These are phyloP conservation scores for Candida oleophila DNA, from an alignment of 805 yeast genomes.

Conservation along the genomic window DNA sequence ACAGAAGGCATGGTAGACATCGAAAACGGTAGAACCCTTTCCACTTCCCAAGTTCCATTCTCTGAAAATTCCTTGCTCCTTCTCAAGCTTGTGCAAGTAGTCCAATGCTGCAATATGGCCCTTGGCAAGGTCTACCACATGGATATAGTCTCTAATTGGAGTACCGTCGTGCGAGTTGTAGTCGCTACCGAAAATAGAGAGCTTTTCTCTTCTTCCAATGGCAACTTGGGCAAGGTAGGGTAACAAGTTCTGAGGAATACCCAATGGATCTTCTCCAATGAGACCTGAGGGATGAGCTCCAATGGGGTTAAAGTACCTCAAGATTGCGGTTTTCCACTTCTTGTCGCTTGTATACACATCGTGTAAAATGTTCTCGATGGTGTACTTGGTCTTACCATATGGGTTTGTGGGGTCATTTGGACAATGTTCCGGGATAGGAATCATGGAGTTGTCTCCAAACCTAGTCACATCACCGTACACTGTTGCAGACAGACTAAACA, in stretches of 20 bases:
- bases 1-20: constrained; percentile 64
- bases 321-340: constrained; percentile 54
- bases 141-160: constrained; percentile 79
- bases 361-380: constrained; percentile 60
- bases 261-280: constrained; percentile 79
- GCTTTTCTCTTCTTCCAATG: constrained; percentile 62
- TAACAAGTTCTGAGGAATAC: constrained; percentile 72
- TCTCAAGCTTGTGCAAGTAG: constrained; percentile 39
- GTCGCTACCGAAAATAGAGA: constrained; percentile 70
- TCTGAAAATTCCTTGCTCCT: constrained; percentile 51
- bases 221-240: constrained; percentile 81
- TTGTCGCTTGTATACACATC: constrained; percentile 51
- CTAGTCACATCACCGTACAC: constrained; percentile 82
- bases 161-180: constrained; percentile 75
- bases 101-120: constrained; percentile 75
- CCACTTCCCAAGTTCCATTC: constrained; percentile 89
- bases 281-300: constrained; percentile 84
- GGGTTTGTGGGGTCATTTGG: constrained; percentile 77
- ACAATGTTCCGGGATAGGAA: constrained; percentile 77
- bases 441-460: constrained; percentile 54
- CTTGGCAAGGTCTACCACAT: constrained; percentile 74
- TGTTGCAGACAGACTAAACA: constrained; percentile 78
- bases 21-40: constrained; percentile 74
- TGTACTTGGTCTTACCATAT: constrained; percentile 69
- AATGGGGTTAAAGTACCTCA: constrained; percentile 80